phyloP scores from a whole-genome alignment of 2,329 filamentous ascomycete genomes.

The Didymosphaeria variabile region DNA sequence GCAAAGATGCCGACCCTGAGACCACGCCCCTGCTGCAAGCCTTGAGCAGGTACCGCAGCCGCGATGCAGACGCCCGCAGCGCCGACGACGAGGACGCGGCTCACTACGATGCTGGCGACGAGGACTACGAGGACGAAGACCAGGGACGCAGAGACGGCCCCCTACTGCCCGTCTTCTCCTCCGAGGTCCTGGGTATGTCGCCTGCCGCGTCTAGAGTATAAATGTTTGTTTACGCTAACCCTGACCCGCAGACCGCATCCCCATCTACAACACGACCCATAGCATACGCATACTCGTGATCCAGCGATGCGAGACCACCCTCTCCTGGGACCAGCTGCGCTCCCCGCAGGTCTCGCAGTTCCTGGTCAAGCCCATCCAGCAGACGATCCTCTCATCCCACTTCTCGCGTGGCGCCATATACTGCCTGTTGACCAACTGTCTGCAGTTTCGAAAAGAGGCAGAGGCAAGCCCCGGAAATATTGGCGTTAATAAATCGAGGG shows the following conservation, averaged over 20 bases:
- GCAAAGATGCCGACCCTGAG: constrained; percentile 42
- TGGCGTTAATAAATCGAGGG: constrained; percentile 82
- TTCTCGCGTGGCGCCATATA: constrained; percentile 89
- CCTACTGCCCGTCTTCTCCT: constrained; percentile 52
- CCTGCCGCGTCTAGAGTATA: constrained; percentile 2
- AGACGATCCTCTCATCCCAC: constrained; percentile 82
- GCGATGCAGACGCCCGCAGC: constrained; percentile 25
- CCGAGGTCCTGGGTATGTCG: constrained; percentile 46
- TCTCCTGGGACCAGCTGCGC: constrained; percentile 93
- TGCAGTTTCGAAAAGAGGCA: constrained; percentile 91
- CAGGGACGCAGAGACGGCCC: constrained; percentile 43
- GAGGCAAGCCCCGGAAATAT: constrained; percentile 83
- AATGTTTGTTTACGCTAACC: constrained; percentile 35
- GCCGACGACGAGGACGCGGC: constrained; percentile 26
- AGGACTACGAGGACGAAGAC: constrained; percentile 42
- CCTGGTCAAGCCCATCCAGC: constrained; percentile 92
- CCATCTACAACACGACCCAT: constrained; percentile 90
- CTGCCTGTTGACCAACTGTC: constrained; percentile 89
- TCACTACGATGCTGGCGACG: constrained; percentile 39
- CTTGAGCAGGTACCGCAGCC: constrained; percentile 39
- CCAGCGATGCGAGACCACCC: constrained; percentile 85
- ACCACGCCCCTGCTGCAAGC: constrained; percentile 48
- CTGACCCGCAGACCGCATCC: constrained; percentile 73
- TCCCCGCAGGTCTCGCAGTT: constrained; percentile 98
- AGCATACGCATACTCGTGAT: constrained; percentile 86